Percentiles rank a stretch among this genome's conserved stretches.
These are phyloP conservation scores for Colletotrichum euphorbiae DNA, from an alignment of 2,329 filamentous ascomycete genomes.

Conservation along the genomic window DNA sequence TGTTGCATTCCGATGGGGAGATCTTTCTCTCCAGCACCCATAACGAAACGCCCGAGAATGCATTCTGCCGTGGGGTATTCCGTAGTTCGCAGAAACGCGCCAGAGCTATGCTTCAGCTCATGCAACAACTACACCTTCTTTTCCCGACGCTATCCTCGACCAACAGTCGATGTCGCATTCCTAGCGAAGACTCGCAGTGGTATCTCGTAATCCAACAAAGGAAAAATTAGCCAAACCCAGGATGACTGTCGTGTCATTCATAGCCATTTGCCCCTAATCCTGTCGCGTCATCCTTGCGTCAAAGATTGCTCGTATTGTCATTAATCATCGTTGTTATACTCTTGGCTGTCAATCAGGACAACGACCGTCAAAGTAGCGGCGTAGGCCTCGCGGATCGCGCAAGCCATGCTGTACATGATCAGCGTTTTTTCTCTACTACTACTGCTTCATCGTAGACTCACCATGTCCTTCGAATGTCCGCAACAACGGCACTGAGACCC, in stretches of 20 bases:
- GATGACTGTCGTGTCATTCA: background rate
- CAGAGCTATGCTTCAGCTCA: background rate
- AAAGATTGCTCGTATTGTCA: slow-evolving; percentile 18
- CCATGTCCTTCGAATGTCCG: slow-evolving; percentile 76
- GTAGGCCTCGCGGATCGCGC: slow-evolving; percentile 80
- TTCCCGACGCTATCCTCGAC: background rate
- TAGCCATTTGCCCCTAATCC: background rate
- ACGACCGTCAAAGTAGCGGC: slow-evolving; percentile 79
- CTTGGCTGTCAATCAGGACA: slow-evolving; percentile 69
- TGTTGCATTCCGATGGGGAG: slow-evolving; percentile 17
- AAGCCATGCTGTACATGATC: slow-evolving; percentile 67
- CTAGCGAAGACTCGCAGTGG: slow-evolving; percentile 26
- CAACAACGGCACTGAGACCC: slow-evolving; percentile 77
- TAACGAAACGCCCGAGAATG: slow-evolving; percentile 33
- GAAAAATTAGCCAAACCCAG: slow-evolving; percentile 4
- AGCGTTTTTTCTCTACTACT: background rate
- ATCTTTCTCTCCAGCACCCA: background rate
- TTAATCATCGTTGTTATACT: slow-evolving; percentile 33
- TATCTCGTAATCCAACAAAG: slow-evolving; percentile 32
- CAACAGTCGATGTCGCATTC: background rate
- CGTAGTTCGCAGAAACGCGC: background rate
- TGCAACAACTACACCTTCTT: slow-evolving; percentile 12
- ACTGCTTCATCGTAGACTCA: slow-evolving; percentile 50
- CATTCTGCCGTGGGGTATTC: slow-evolving; percentile 35
- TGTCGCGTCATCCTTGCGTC: slow-evolving; percentile 11